These are phyloP conservation scores for Mycena maculata DNA, from an alignment of 768 basidiomycete species.

Conservation along the genomic window DNA sequence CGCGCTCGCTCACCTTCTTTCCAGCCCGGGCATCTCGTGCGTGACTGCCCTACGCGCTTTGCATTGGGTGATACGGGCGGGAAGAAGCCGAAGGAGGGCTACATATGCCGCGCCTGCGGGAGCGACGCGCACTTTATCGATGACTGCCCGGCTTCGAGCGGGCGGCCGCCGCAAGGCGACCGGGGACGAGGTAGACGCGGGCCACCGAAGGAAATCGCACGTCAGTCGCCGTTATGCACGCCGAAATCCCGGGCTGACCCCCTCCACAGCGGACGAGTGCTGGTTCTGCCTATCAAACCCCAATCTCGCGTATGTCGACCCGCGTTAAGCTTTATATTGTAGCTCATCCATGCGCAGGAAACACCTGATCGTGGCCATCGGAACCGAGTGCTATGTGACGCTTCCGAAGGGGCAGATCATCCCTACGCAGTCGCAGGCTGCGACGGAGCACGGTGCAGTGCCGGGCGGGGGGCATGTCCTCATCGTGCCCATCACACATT, in stretches of 20 bases:
- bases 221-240: slow-evolving; percentile 55
- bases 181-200: slow-evolving; percentile 59
- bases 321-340: background rate
- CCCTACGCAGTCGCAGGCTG: slow-evolving; percentile 80
- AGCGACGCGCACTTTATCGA: slow-evolving; percentile 87
- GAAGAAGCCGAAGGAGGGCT: slow-evolving; percentile 84
- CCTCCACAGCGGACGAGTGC: slow-evolving; percentile 82
- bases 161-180: slow-evolving; percentile 51
- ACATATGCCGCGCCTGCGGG: slow-evolving; percentile 92
- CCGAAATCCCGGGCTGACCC: slow-evolving; percentile 22
- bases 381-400: slow-evolving; percentile 92
- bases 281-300: slow-evolving; percentile 99
- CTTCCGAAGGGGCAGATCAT: slow-evolving; percentile 96
- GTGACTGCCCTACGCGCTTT: slow-evolving; percentile 87
- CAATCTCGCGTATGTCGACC: slow-evolving; percentile 75
- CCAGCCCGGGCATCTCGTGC: slow-evolving; percentile 85
- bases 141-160: slow-evolving; percentile 83
- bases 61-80: slow-evolving; percentile 87
- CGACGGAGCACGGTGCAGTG: slow-evolving; percentile 62
- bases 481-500: slow-evolving; percentile 94
- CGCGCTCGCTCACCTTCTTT: slow-evolving; percentile 4
- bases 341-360: slow-evolving; percentile 53
- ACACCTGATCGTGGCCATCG: slow-evolving; percentile 95
- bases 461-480: slow-evolving; percentile 98
- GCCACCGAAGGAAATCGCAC: slow-evolving; percentile 82